Base-by-base conservation (phyloP, 805 yeast genomes). In the Candida anglica region DNA sequence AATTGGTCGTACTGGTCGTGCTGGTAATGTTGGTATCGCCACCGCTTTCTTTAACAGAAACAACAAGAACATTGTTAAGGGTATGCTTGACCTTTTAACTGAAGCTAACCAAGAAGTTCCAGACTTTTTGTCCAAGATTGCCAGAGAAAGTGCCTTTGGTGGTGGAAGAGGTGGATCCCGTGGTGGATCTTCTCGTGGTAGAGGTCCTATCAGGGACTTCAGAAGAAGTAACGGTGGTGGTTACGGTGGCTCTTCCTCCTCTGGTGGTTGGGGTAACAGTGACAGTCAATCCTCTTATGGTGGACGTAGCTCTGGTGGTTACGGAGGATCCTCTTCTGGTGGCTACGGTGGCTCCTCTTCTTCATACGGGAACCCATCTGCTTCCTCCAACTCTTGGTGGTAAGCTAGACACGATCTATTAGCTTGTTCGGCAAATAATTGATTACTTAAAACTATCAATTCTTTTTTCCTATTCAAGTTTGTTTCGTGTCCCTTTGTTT, bases 1-100 rank as follows among this genome's bases (percentile, higher is more conserved):
- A 74, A 93, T 93, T 60, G 98, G 98, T 79, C 91, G 98, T 81
- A 93, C 99, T 58, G 99, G 98, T 70, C 93, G 99, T 81, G 99
- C 99, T 55, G 98, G 98, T 77, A 93, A 93, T 73, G 81, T 84
- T 43, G 99, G 99, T 85, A 75, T 86, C 52, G 97, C 99, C 46
- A 89, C 97, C 48, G 95, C 99, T 33, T 93, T 93, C 74, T 86
- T 93, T 71, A 93, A 93, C 83, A 85, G 98, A 71, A 84, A 83
- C 62, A 93, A 88, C 79, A 79, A 75, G 58, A 88, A 88, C 58
- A 75, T 94, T 53, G 91, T 79, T 47, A 86, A 86, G 63, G 96
- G 88, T 43, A 70, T 93, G 62, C 64, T 87, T 55, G 95, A 86
- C 36, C 76, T 93, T 51, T 79, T 93, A 56, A 60, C 79, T 47